A percentile compares a stretch with the other conserved stretches of the same genome.
phyloP scores from a whole-genome alignment of 768 basidiomycete species.

The Agrocybe pediades region DNA sequence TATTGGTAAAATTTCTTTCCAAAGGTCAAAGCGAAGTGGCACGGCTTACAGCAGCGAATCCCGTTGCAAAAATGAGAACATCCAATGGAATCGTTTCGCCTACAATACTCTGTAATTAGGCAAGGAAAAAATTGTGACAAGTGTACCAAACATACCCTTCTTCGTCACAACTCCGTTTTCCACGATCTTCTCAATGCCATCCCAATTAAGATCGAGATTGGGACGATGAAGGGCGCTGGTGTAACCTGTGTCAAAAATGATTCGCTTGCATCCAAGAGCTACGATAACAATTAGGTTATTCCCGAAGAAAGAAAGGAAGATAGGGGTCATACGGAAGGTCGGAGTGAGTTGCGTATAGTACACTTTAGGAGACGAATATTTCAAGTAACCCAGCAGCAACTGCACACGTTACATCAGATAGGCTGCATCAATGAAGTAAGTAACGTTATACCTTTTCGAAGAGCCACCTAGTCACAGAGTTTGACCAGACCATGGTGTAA shows the following conservation, averaged over 20 bases:
- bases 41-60: constrained; percentile 26
- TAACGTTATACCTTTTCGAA: constrained; percentile 3
- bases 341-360: constrained; percentile 50
- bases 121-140: background rate
- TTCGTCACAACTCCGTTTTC: constrained; percentile 45
- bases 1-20: background rate
- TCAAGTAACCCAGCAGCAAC: constrained; percentile 34
- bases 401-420: constrained; percentile 3
- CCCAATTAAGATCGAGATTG: constrained; percentile 48
- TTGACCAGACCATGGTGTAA: constrained; percentile 11
- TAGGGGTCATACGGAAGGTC: constrained; percentile 38
- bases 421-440: background rate
- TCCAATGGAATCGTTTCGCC: constrained; percentile 37
- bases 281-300: background rate
- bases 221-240: constrained; percentile 42
- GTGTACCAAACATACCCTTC: constrained; percentile 26
- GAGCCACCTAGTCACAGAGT: constrained; percentile 1
- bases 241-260: constrained; percentile 51
- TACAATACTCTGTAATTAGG: constrained; percentile 10
- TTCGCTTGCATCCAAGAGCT: constrained; percentile 58
- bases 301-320: background rate
- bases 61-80: constrained; percentile 41
- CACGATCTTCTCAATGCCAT: constrained; percentile 37
- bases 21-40: background rate
- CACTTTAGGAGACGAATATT: constrained; percentile 39